Evolutionary conservation across 805 yeast genomes (phyloP), one percentile per base, ranked within the genome.

Genomic region (Lipomyces mesembrius): DNA sequence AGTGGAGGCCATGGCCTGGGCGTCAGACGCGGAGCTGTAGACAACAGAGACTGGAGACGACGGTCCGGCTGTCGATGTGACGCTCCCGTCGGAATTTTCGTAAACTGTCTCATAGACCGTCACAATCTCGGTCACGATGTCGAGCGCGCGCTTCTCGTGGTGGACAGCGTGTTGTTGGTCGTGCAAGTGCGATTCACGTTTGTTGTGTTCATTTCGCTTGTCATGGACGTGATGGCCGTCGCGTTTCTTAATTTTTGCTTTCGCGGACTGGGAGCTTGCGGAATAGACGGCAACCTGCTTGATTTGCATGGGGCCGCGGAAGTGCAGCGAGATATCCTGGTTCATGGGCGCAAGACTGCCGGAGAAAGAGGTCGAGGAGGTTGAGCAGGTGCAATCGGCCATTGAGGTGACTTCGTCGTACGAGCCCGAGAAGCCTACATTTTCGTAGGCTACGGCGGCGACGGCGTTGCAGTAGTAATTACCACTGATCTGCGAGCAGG

Each of bases 251-350:
- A 64, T 22, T 66, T 60, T 61, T 9, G 65, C 37, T 6, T 54
- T 81, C 85, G 69, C 77, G 74, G 76, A 79, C 83, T 73, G 72
- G 72, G 64, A 84, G 78, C 63, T 83, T 78, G 69, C 81, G 75
- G 88, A 87, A 83, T 93, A 95, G 64, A 91, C 97, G 79, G 93
- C 98, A 76, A 95, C 92, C 80, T 91, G 91, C 75, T 83, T 80
- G 77, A 92, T 85, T 77, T 85, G 83, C 73, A 92, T 76, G 49
- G 97, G 97, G 74, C 97, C 97, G 83, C 97, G 88, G 83, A 91
- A 89, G 79, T 92, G 97, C 67, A 92, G 87, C 46, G 96, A 88
- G 69, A 92, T 81, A 79, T 92, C 97, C 82, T 91, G 95, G 78
- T 91, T 89, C 70, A 92, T 82, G 52, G 97, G 97, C 63, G 93